Conservation (phyloP, 257 asterid species). For the Scutellaria baicalensis region DNA sequence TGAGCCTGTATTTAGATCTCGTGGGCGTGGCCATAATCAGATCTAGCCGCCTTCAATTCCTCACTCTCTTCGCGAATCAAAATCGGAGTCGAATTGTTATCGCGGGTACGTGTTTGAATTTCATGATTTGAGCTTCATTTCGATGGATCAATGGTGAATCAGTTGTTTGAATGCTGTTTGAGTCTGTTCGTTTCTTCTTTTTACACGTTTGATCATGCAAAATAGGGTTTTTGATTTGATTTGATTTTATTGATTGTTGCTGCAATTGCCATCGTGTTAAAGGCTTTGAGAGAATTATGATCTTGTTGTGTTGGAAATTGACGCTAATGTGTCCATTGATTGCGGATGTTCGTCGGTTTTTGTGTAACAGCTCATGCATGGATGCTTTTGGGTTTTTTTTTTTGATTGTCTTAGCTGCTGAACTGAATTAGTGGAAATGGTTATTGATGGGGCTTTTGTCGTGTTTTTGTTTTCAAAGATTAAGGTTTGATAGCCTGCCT, state of each 20-base stretch:
- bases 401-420: not conserved
- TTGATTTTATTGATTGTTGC: not conserved
- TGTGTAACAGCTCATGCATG: not conserved
- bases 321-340: not conserved
- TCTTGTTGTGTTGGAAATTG: not conserved
- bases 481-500: slow-evolving; percentile 26
- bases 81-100: not conserved
- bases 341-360: not conserved
- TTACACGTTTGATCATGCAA: not conserved
- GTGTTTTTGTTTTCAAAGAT: slow-evolving; percentile 9
- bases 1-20: slow-evolving; percentile 4
- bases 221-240: too few relatives aligned
- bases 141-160: slow-evolving; percentile 6
- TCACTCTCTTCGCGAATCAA: too few relatives aligned
- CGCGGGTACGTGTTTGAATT: slow-evolving; percentile 2
- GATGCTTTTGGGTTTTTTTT: not conserved
- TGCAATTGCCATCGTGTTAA: not conserved
- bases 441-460: not conserved
- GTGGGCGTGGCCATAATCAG: slow-evolving; percentile 16
- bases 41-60: slow-evolving; percentile 6
- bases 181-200: not conserved
- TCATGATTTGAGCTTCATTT: not conserved
- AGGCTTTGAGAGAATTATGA: slow-evolving; percentile 3
- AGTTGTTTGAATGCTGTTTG: not conserved
- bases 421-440: not conserved